These are phyloP conservation scores for Zoysia japonica DNA, from an alignment of 176 grass and related monocot genomes.

Conservation along the genomic window DNA sequence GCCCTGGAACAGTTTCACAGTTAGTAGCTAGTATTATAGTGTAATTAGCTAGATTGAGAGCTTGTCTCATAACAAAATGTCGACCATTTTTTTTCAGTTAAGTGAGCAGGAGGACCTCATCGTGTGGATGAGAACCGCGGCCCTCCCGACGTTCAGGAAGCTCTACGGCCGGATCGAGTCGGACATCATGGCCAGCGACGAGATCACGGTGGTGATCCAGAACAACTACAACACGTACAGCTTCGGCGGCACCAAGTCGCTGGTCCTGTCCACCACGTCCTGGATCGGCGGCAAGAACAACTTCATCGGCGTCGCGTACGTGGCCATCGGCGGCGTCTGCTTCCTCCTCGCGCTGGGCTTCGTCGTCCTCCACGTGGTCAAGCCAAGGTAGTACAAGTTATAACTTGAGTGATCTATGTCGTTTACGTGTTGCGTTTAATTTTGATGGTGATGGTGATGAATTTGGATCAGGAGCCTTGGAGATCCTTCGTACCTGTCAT, in stretches of 20 bases:
- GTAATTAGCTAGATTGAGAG: no score
- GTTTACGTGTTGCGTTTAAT: no score
- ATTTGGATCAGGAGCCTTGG: slow-evolving; percentile 59
- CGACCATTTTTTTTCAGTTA: slow-evolving; percentile 43
- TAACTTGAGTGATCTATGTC: no score
- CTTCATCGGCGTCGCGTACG: slow-evolving; percentile 80
- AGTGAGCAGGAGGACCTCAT: slow-evolving; percentile 91
- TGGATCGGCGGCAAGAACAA: slow-evolving; percentile 90
- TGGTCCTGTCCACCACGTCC: slow-evolving; percentile 82
- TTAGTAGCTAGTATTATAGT: background rate
- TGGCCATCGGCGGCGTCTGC: slow-evolving; percentile 65
- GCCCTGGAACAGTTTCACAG: no score
- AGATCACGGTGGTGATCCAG: slow-evolving; percentile 77
- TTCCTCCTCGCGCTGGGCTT: slow-evolving; percentile 67
- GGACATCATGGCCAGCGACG: slow-evolving; percentile 62
- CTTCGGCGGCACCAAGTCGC: slow-evolving; percentile 76
- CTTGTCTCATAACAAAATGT: no score
- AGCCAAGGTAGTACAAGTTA: slow-evolving; percentile 55
- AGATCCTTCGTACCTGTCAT: slow-evolving; percentile 79
- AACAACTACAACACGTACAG: slow-evolving; percentile 98
- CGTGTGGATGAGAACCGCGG: slow-evolving; percentile 89
- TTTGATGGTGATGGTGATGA: no score
- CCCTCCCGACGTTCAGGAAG: slow-evolving; percentile 81
- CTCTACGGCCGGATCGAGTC: slow-evolving; percentile 84
- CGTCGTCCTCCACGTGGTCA: slow-evolving; percentile 64